Evolutionary conservation across 176 grass and related monocot species (phyloP).

Genomic region (Oropetium thomaeum): DNA sequence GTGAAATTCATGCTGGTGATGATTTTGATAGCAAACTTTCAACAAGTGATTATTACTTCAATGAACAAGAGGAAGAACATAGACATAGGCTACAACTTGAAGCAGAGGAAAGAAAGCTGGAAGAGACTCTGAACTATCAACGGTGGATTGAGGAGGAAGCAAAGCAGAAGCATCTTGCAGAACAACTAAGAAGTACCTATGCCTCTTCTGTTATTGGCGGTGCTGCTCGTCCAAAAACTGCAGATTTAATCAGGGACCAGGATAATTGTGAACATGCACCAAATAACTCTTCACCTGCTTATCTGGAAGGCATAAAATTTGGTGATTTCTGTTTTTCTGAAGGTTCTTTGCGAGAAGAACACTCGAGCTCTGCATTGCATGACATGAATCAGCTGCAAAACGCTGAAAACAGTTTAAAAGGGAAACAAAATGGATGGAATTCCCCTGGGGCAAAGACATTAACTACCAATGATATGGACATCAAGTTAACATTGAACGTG

Average conservation of each 20-base stretch:
- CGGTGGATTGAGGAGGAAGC: slow-evolving; percentile 75
- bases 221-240: slow-evolving; percentile 17
- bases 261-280: slow-evolving; percentile 37
- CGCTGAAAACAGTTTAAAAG: slow-evolving; percentile 17
- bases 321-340: slow-evolving; percentile 74
- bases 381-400: slow-evolving; percentile 29
- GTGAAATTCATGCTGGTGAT: slow-evolving; percentile 56
- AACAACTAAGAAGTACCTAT: slow-evolving; percentile 47
- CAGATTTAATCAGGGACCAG: slow-evolving; percentile 30
- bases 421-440: slow-evolving; percentile 31
- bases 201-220: slow-evolving; percentile 23
- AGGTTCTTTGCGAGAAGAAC: slow-evolving; percentile 35
- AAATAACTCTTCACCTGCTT: slow-evolving; percentile 28
- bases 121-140: slow-evolving; percentile 87
- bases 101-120: slow-evolving; percentile 85
- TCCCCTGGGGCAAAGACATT: slow-evolving; percentile 25
- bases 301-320: slow-evolving; percentile 77
- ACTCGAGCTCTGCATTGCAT: slow-evolving; percentile 27
- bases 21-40: slow-evolving; percentile 46
- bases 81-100: slow-evolving; percentile 59
- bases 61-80: slow-evolving; percentile 76
- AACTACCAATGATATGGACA: slow-evolving; percentile 24
- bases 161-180: slow-evolving; percentile 65
- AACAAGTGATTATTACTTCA: slow-evolving; percentile 48
- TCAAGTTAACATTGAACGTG: slow-evolving; percentile 44